These are phyloP conservation scores for Mycena leptocephala DNA, from an alignment of 768 basidiomycete species.

Conservation along the genomic window DNA sequence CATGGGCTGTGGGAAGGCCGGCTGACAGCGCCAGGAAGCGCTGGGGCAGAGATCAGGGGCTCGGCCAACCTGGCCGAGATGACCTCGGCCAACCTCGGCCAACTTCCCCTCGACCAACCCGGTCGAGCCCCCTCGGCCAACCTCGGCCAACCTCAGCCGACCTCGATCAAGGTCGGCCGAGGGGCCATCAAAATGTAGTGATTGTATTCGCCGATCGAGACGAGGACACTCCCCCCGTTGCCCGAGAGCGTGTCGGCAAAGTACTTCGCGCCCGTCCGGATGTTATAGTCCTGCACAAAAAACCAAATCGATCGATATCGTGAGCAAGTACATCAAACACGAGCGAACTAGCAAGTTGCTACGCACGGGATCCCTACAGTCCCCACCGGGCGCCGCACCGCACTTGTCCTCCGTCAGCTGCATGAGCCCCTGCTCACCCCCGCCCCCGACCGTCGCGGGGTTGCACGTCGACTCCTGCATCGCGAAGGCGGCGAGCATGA, in stretches of 20 bases:
- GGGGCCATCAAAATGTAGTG: too few relatives aligned
- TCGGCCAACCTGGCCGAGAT: too few relatives aligned
- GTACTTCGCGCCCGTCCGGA: slow-evolving; percentile 75
- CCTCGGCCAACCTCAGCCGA: too few relatives aligned
- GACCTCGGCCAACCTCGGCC: too few relatives aligned
- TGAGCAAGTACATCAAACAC: not conserved
- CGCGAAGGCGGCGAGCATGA: slow-evolving; percentile 88
- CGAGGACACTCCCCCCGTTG: slow-evolving; percentile 69
- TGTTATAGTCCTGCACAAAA: slow-evolving; percentile 86
- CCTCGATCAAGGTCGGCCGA: too few relatives aligned
- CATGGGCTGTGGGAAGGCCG: too few relatives aligned
- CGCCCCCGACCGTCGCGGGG: slow-evolving; percentile 76
- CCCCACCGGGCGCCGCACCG: slow-evolving; percentile 63
- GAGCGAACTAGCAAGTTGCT: slow-evolving; percentile 39
- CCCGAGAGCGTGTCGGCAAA: slow-evolving; percentile 66
- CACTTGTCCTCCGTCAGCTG: slow-evolving; percentile 89
- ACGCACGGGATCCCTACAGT: slow-evolving; percentile 68
- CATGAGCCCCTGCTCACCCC: slow-evolving; percentile 91
- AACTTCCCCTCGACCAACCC: too few relatives aligned
- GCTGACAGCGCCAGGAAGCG: too few relatives aligned
- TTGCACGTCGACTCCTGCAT: slow-evolving; percentile 91
- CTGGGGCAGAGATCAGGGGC: too few relatives aligned
- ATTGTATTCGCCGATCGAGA: slow-evolving; percentile 82
- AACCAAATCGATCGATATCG: too few relatives aligned
- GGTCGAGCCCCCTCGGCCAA: too few relatives aligned